Evolutionary conservation across 202 grass and related monocot genomes (phyloP).

Genomic region (Panicum virgatum): DNA sequence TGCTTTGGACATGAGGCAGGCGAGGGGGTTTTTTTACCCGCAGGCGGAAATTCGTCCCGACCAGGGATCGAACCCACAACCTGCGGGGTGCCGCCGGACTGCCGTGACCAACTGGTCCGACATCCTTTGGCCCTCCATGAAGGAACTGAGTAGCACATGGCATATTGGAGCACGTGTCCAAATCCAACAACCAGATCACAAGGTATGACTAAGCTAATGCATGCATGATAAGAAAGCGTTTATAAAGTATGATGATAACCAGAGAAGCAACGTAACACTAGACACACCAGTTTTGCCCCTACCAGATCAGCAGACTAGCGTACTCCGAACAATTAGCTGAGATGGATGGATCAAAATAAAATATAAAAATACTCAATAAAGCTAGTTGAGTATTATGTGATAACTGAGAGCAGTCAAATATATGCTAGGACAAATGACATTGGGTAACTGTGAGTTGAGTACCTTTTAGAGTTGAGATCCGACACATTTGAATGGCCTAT

Average conservation of each 20-base stretch:
- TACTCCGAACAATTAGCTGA: background rate
- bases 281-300: background rate
- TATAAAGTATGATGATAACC: background rate
- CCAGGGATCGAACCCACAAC: too few species aligned
- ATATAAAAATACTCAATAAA: background rate
- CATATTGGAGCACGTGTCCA: background rate
- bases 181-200: background rate
- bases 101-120: too few species aligned
- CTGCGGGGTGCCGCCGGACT: too few species aligned
- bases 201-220: background rate
- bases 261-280: background rate
- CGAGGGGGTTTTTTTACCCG: too few species aligned
- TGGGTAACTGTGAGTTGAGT: background rate
- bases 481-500: slow-evolving; percentile 90
- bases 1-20: too few species aligned
- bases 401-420: slow-evolving; percentile 5
- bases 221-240: background rate
- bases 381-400: background rate
- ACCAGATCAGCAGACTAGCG: background rate
- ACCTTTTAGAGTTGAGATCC: slow-evolving; percentile 66
- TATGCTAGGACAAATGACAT: background rate
- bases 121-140: too few species aligned
- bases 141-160: background rate
- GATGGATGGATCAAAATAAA: background rate
- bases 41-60: too few species aligned